Evolutionary conservation across 1,139 yeast genomes (phyloP).

Genomic region (Geotrichum bryndzae): DNA sequence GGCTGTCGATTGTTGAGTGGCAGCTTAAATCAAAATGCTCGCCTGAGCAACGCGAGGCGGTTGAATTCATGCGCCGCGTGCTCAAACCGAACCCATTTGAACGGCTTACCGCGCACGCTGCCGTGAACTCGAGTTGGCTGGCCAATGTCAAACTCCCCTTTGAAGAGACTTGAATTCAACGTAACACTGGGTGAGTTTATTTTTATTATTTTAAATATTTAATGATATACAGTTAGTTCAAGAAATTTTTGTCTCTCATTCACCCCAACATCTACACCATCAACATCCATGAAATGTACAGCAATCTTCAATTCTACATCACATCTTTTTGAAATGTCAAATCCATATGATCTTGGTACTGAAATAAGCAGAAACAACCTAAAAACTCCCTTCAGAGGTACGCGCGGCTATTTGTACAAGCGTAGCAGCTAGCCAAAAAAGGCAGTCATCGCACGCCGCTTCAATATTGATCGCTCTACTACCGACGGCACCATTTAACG

Average conservation of each 20-base stretch:
- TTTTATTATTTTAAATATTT: neutral
- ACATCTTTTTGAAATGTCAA: too few species aligned
- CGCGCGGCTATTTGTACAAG: too few species aligned
- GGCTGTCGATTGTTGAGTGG: constrained; percentile 36
- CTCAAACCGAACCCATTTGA: constrained; percentile 53
- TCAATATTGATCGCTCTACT: too few species aligned
- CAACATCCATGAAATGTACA: neutral
- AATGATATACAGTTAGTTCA: neutral
- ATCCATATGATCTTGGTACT: too few species aligned
- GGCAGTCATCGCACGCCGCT: too few species aligned
- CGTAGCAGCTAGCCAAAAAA: too few species aligned
- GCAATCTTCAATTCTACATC: neutral
- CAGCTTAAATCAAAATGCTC: constrained; percentile 25
- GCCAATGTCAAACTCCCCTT: constrained; percentile 13
- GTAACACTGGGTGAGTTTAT: neutral
- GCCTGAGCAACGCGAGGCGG: constrained; percentile 37
- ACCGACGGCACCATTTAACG: too few species aligned
- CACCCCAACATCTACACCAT: neutral
- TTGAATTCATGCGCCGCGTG: constrained; percentile 50
- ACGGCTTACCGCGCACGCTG: constrained; percentile 53
- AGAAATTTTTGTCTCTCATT: neutral
- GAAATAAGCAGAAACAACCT: too few species aligned
- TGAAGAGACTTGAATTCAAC: neutral
- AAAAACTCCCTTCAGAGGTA: too few species aligned
- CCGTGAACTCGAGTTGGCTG: constrained; percentile 53